Conservation (phyloP, 2,329 filamentous ascomycete genomes). For the Cyanodermella asteris region DNA sequence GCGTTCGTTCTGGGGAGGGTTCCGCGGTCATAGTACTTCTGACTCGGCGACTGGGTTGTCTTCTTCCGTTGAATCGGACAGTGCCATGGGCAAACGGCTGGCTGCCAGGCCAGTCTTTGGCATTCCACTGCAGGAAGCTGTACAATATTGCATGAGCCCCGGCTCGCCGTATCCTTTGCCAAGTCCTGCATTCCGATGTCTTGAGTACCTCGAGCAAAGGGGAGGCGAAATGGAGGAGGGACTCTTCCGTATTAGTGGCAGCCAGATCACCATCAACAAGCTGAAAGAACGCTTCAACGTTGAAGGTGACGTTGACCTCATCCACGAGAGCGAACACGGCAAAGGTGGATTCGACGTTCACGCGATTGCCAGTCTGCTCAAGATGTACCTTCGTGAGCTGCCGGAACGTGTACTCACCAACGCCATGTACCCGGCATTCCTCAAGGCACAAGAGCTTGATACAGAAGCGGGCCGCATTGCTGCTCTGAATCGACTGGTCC, state of each 20-base stretch:
- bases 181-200: conserved; percentile 82
- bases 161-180: no score
- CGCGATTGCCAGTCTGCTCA: conserved; percentile 80
- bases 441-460: conserved; percentile 56
- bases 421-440: conserved; percentile 74
- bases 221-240: conserved; percentile 72
- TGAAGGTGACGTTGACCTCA: conserved; percentile 74
- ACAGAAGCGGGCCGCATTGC: conserved; percentile 55
- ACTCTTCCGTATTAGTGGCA: conserved; percentile 93
- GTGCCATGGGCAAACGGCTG: conserved; percentile 27
- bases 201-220: conserved; percentile 75
- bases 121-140: conserved; percentile 63
- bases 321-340: conserved; percentile 62
- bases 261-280: conserved; percentile 78
- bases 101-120: conserved; percentile 61
- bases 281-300: conserved; percentile 82
- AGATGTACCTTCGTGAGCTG: conserved; percentile 80
- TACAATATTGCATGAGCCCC: conserved; percentile 54
- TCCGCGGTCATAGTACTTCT: conserved; percentile 47
- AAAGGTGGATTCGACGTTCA: conserved; percentile 98
- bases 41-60: conserved; percentile 33
- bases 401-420: conserved; percentile 78
- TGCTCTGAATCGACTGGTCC: conserved; percentile 56
- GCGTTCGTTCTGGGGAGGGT: conserved; percentile 42
- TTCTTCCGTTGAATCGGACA: no score